Evolutionary conservation across 83 land plant genomes (phyloP), one percentile per base, ranked within the genome.

Genomic region (Picea engelmannii): DNA sequence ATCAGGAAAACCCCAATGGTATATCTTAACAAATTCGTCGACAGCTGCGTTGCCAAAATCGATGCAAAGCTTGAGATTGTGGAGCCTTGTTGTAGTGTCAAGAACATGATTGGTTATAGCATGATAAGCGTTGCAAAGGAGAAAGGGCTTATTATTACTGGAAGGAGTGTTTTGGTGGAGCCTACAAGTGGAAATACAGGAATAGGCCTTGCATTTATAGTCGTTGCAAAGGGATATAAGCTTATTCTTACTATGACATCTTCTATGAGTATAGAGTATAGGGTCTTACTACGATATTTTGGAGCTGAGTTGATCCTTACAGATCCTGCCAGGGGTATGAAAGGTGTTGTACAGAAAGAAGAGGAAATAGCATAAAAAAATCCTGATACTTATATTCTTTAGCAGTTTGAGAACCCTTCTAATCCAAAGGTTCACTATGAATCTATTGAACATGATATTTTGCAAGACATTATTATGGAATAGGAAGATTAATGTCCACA

Each of bases 161-260:
- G 95, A 17, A 35, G 86, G 94, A 93, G 96, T 85, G 80, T 87
- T 49, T 84, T 94, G 35, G 93, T 92, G 49, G 96, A 94, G 83
- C 93, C 97, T 58, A 93, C 95, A 3, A 93, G 95, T 89, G 95
- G 95, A 70, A 94, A 94, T 80, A 93, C 95, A 18, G 97, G 95
- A 24, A 93, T 94, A 42, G 95, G 93, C 6, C 84, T 95, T 52
- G 98, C 98, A 27, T 93, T 95, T 82, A 91, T 95, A 24, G 98
- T 96, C 58, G 93, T 96, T 68, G 90, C 98, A 61, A 95, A 88
- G 85, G 94, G 98, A 27, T 95, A 95, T 74, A 91, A 82, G 47
- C 90, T 95, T 27, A 89, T 95, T 20, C 64, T 95, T n/a, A 91
- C 98, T 5, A 95, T 95, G 98, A 96, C 96, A 68, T 88, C 98